phyloP scores from a whole-genome alignment of 1,284 basidiomycete species.

The Puccinia novopanici region DNA sequence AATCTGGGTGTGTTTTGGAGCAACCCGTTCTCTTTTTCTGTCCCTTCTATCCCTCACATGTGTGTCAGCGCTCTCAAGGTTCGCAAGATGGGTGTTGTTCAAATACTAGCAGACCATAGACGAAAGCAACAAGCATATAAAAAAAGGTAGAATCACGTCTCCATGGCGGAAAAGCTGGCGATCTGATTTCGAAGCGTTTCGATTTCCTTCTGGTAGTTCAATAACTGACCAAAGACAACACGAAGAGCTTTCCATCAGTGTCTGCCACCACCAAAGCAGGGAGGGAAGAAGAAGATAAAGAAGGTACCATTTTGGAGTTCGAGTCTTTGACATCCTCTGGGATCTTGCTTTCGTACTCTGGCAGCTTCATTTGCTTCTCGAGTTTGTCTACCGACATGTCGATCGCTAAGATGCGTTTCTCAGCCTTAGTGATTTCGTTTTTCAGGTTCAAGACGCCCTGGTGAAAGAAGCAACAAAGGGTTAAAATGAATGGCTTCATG shows the following conservation, averaged over 20 bases:
- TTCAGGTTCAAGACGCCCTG: conserved; percentile 82
- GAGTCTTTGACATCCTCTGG: conserved; percentile 72
- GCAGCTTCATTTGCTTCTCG: conserved; percentile 70
- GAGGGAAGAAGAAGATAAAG: background rate
- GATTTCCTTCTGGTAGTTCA: conserved; percentile 36
- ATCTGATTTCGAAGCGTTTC: conserved; percentile 34
- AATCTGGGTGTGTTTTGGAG: no score
- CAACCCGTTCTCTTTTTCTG: no score
- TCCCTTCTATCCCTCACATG: no score
- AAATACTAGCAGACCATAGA: no score
- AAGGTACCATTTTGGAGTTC: conserved; percentile 79
- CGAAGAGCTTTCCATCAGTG: background rate
- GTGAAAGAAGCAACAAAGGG: background rate
- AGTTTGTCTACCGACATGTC: conserved; percentile 74
- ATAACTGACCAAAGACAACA: background rate
- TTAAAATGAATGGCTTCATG: background rate
- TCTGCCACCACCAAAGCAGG: background rate
- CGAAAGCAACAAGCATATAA: no score
- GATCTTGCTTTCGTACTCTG: conserved; percentile 76
- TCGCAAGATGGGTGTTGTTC: no score
- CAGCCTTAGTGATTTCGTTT: conserved; percentile 76
- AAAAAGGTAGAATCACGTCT: background rate
- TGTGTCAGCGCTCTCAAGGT: no score
- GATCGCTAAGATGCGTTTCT: conserved; percentile 70
- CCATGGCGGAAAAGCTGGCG: conserved; percentile 24